phyloP scores from a whole-genome alignment of 2,329 filamentous ascomycete species.

The Nothophaeocryptopus gaeumannii region DNA sequence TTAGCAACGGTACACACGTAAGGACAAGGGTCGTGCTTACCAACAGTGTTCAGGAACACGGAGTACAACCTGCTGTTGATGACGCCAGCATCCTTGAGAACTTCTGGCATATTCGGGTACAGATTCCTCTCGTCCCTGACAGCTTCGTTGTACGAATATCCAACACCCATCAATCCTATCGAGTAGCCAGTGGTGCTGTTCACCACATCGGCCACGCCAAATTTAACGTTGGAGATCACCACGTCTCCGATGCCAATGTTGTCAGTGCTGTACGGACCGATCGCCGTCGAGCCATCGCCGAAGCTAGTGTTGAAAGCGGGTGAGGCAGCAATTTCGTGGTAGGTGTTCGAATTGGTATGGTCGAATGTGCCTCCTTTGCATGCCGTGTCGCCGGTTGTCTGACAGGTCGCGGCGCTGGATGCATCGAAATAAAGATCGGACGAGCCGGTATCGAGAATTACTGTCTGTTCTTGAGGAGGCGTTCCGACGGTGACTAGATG shows the following conservation, averaged over 20 bases:
- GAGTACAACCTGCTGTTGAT: slow-evolving; percentile 34
- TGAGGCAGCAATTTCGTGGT: slow-evolving; percentile 22
- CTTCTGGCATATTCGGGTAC: slow-evolving; percentile 36
- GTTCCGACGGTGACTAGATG: slow-evolving; percentile 32
- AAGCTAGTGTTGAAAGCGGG: slow-evolving; percentile 33
- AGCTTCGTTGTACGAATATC: slow-evolving; percentile 32
- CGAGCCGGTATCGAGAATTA: slow-evolving; percentile 37
- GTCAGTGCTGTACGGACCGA: slow-evolving; percentile 31
- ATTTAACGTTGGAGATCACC: slow-evolving; percentile 28
- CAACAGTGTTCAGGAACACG: slow-evolving; percentile 33
- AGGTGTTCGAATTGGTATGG: slow-evolving; percentile 26
- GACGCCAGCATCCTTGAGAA: slow-evolving; percentile 30
- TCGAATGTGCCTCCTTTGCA: slow-evolving; percentile 34
- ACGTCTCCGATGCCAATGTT: slow-evolving; percentile 32
- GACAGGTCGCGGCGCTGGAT: slow-evolving; percentile 26
- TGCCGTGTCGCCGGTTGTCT: slow-evolving; percentile 15
- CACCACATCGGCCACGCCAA: slow-evolving; percentile 31
- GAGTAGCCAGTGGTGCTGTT: slow-evolving; percentile 31
- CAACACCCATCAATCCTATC: slow-evolving; percentile 34
- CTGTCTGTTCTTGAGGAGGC: slow-evolving; percentile 32
- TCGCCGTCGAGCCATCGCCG: slow-evolving; percentile 29
- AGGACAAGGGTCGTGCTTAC: neutral
- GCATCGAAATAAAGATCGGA: slow-evolving; percentile 35
- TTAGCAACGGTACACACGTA: neutral
- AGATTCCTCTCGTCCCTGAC: slow-evolving; percentile 13